Conservation (phyloP, 2,329 filamentous ascomycete species). For the Atkinsonella texensis region DNA sequence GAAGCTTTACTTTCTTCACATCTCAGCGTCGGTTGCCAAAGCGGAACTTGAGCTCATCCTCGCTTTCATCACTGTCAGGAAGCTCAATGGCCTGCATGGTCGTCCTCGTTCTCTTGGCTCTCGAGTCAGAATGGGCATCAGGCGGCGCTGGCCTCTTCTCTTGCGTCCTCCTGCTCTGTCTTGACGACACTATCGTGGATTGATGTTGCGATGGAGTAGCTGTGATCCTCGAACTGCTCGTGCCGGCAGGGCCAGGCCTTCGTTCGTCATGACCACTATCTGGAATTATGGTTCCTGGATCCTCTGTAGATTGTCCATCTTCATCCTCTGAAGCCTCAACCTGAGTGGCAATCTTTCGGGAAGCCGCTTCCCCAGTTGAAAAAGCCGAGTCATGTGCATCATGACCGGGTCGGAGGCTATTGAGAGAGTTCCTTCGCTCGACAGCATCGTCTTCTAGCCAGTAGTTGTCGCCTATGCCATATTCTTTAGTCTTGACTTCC, state of each 20-base stretch:
- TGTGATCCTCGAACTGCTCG: slow-evolving; percentile 10
- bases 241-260: slow-evolving; percentile 11
- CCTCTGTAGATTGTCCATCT: slow-evolving; percentile 9
- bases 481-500: slow-evolving; percentile 58
- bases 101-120: slow-evolving; percentile 21
- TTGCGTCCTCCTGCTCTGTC: slow-evolving; percentile 10
- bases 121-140: slow-evolving; percentile 17
- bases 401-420: neutral
- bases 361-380: neutral
- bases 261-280: slow-evolving; percentile 1
- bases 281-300: neutral
- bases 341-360: slow-evolving; percentile 12
- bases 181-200: slow-evolving; percentile 18
- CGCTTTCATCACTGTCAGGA: slow-evolving; percentile 35
- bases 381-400: neutral
- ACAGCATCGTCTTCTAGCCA: slow-evolving; percentile 49
- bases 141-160: slow-evolving; percentile 22
- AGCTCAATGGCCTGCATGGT: slow-evolving; percentile 23
- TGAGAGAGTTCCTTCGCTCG: slow-evolving; percentile 16
- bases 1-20: neutral
- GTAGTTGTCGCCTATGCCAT: slow-evolving; percentile 65
- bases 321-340: slow-evolving; percentile 25
- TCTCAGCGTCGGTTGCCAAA: slow-evolving; percentile 39
- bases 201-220: slow-evolving; percentile 19
- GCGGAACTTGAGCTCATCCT: slow-evolving; percentile 44